Base-by-base conservation (phyloP, 176 grass and related monocot genomes). In the Avena insularis region DNA sequence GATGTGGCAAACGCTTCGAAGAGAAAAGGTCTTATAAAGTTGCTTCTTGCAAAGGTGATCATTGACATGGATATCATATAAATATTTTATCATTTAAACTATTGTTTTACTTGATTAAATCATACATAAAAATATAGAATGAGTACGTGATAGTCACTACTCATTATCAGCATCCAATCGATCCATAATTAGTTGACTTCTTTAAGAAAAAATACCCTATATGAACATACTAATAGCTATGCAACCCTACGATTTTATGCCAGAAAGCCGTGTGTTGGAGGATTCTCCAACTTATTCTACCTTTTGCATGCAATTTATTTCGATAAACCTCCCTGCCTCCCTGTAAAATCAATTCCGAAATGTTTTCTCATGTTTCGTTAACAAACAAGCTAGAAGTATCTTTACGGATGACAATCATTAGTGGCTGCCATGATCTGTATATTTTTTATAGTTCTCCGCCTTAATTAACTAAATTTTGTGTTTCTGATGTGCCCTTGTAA, bases 131-230 rank as follows among this genome's bases (percentile, higher is more conserved):
- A 29, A 25, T 58, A 61, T 59, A 40, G 46, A 43, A 2, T 59
- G 17, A 6, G 17, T 86, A 90, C 83, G 83, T 91, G 90, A 77
- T 40, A 12, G 25, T 81, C 90, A 91, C 86, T 70, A 91, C 79
- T 84, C 90, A 85, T 86, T 71, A 84, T 55, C 29, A 90, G 7
- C 59, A 78, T 25, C 12, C 61, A 82, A 82, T 69, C 36, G 19
- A 65, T 76, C 88, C 78, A 60, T 77, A 74, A 11, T 3, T 58
- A 31, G 38, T 53, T 27, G 72, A 31, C 25, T 33, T 76, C 33
- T 19, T 51, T 19, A 70, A 53, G 11, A 38, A 50, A 65, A 55
- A 4, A 69, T 27, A 36, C 14, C 40, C 40, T 79, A 12, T 82
- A 62, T 47, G 0, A 82, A 54, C 80, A 79, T n/a, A 55, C 63